Evolutionary conservation across 2,329 filamentous ascomycete genomes (phyloP), one percentile per base, ranked within the genome.

Genomic region (Grosmannia huntii): DNA sequence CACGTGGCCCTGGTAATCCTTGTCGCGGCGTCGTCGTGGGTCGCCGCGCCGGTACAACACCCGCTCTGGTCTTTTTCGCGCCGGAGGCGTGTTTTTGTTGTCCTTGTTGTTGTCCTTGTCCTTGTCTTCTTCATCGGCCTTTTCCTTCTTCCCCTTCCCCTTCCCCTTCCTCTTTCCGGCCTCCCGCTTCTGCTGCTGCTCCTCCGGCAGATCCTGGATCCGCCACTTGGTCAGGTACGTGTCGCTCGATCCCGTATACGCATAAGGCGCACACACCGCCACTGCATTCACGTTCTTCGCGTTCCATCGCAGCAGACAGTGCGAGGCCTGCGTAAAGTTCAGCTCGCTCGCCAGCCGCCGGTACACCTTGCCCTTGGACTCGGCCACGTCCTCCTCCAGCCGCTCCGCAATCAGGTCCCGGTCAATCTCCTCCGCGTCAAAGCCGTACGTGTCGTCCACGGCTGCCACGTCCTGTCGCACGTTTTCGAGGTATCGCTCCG

Each of bases 381-480:
- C 94, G 56, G 94, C 85, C 50, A 94, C 89, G 69, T 97, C 94
- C 72, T 96, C 90, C 71, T 92, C 85, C 65, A 99, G 75, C 65
- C 91, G 79, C 70, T 95, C 89, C 49, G 92, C 90, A 66, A 99
- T 91, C 65, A 96, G 75, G 68, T 99, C 94, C 60, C 87, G 81
- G 73, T 97, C 94, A 60, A 99, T 88, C 57, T 97, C 89, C 65
- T 86, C 90, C 9, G 94, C 94, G 72, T 99, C 90, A 68, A 97
- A 99, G 46, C 90, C 94, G 57, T 80, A 80, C 63, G 90, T 87
- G 65, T 95, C 86, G 19, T 60, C 62, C 9, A 57, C 54, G 16
- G 55, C 55, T 27, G 33, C 52, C 12, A 90, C 84, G 64, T 96
- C 87, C 66, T 87, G 81, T 66, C 87, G 84, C 62, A 96, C 84